These are phyloP conservation scores for Aspergillus tamarii DNA, from an alignment of 2,329 filamentous ascomycete species.

Conservation along the genomic window DNA sequence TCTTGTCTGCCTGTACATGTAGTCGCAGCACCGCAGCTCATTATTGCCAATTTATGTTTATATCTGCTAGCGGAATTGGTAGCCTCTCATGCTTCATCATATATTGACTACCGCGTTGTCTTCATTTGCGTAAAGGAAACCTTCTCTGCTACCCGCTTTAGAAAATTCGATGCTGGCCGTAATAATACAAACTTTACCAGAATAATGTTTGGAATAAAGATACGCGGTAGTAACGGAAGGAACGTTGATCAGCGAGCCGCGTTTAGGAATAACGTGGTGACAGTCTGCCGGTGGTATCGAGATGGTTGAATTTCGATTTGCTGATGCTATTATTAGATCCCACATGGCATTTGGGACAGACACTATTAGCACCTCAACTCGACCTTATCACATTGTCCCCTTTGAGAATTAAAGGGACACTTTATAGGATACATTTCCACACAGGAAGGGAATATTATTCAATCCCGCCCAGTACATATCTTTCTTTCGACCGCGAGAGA, in stretches of 20 bases:
- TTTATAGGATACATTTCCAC: neutral
- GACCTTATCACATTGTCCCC: neutral
- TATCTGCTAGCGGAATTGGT: neutral
- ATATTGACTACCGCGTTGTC: neutral
- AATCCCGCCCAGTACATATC: neutral
- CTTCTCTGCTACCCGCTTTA: neutral
- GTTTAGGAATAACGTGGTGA: neutral
- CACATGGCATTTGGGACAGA: neutral
- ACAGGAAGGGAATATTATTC: neutral
- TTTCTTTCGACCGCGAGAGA: neutral
- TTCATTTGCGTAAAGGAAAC: neutral
- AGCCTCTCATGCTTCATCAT: neutral
- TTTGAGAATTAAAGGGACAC: neutral
- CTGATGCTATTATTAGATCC: neutral
- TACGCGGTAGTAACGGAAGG: neutral
- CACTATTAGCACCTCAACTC: neutral
- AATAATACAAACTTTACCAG: neutral
- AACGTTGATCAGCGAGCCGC: no score
- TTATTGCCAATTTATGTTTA: neutral
- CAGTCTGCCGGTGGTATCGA: no score
- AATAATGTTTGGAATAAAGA: no score
- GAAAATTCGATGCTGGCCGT: neutral
- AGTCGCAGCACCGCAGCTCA: neutral
- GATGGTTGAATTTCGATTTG: neutral
- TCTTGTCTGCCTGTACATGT: neutral